Base-by-base conservation (phyloP, 495 filamentous ascomycete genomes). In the Neurospora sp. region DNA sequence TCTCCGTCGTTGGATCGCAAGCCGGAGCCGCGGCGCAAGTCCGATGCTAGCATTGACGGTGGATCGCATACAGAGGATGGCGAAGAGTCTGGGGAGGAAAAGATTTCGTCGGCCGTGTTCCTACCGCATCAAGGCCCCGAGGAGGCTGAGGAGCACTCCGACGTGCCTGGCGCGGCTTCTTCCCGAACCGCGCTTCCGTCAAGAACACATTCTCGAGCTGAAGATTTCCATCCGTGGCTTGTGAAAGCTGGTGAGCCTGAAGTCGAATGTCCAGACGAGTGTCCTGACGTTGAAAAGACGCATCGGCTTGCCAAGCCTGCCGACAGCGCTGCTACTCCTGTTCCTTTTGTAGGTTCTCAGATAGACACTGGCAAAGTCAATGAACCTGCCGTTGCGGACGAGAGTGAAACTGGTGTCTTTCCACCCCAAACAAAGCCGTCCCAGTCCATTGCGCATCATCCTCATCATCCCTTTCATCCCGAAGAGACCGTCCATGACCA, bases 91-190 rank as follows among this genome's bases (percentile, higher is more conserved):
- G 92, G 92, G 31, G 89, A 94, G 79, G 96, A 98, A 78, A 93
- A 97, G 80, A 98, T 99, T 68, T 94, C 92, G 10, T 98, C 95
- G 48, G 95, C 95, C 12, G 85, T 97, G 70, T 99, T 98, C 81
- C 88, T 96, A 75, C 96, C 96, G 22, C 96, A 98, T 83, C 89
- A 92, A 82, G 87, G 87, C 70, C 87, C 87, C 77, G 84, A 88
- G 69, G 81, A 86, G 53, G 83, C 86, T 73, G 79, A 83, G 73
- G 83, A 88, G 72, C 79, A 82, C 73, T 72, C 76, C 74, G 81
- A 79, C 75, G 83, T 76, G 69, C 80, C 74, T 79, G 80, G 74
- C 71, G 82, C 48, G 71, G 83, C 71, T 72, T 78, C 73, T 39
- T 70, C 73, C 68, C 75, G 78, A 71, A 27, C 73, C 16, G 41